phyloP scores from a whole-genome alignment of 306 rosid species.

The Canavalia gladiata region DNA sequence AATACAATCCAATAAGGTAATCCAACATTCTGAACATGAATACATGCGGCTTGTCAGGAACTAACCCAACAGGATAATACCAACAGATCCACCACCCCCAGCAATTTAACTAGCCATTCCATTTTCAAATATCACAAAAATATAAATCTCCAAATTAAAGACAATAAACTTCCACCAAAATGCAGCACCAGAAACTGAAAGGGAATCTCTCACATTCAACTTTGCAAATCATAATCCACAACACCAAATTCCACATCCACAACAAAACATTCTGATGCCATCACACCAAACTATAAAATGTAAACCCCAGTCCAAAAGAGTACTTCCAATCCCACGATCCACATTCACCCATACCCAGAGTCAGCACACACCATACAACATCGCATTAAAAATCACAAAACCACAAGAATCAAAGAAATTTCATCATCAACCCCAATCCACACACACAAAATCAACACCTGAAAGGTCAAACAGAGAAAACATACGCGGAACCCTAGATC shows the following conservation, averaged over 20 bases:
- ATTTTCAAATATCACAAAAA: neutral
- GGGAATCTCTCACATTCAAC: neutral
- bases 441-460: neutral
- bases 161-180: neutral
- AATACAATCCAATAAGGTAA: neutral
- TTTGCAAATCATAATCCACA: neutral
- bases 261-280: slow-evolving; percentile 28
- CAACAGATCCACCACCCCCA: neutral
- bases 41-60: neutral
- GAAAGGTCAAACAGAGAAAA: slow-evolving; percentile 41
- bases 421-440: neutral
- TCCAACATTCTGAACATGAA: neutral
- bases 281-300: slow-evolving; percentile 2
- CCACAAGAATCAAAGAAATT: neutral
- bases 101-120: slow-evolving; percentile 2
- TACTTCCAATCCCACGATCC: slow-evolving; percentile 30
- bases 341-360: neutral
- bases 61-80: neutral
- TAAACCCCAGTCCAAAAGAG: neutral
- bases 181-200: slow-evolving; percentile 1
- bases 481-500: slow-evolving; percentile 43
- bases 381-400: slow-evolving; percentile 10
- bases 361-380: neutral
- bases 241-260: slow-evolving; percentile 15
- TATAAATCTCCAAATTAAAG: neutral